These are phyloP conservation scores for Heritiera littoralis DNA, from an alignment of 345 rosid species.

Conservation along the genomic window DNA sequence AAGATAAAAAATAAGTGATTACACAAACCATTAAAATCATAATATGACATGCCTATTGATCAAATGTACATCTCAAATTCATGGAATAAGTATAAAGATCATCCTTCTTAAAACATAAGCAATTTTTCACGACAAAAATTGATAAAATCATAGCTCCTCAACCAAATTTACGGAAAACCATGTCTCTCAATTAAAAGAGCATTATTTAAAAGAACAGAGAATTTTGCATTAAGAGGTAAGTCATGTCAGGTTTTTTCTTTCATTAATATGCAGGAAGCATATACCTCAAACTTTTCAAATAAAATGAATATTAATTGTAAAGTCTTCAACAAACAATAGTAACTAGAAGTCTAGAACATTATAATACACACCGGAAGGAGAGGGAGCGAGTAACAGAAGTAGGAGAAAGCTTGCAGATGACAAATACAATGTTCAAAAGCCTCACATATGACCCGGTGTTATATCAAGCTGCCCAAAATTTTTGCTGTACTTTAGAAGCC, in stretches of 20 bases:
- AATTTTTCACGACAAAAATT: not conserved
- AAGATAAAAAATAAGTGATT: conserved; percentile 17
- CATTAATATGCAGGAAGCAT: not conserved
- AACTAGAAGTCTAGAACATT: not conserved
- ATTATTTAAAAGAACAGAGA: not conserved
- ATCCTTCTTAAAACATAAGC: not conserved
- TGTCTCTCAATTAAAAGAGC: not conserved
- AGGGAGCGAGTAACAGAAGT: not conserved
- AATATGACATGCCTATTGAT: not conserved
- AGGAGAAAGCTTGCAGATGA: not conserved
- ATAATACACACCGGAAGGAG: not conserved
- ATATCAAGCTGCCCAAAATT: not conserved
- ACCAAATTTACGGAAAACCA: not conserved
- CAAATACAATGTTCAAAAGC: not conserved
- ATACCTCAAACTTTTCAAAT: not conserved
- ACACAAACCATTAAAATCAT: conserved; percentile 6
- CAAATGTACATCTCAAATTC: not conserved
- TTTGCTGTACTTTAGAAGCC: not conserved
- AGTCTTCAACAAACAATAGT: not conserved
- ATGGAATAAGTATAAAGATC: not conserved
- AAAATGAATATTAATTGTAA: not conserved
- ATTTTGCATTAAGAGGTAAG: not conserved
- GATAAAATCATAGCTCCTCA: not conserved
- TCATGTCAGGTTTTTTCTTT: not conserved
- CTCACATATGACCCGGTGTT: not conserved